Evolutionary conservation across 2,329 filamentous ascomycete genomes (phyloP), one percentile per base, ranked within the genome.

Genomic region (Penicillium sclerotigenum): DNA sequence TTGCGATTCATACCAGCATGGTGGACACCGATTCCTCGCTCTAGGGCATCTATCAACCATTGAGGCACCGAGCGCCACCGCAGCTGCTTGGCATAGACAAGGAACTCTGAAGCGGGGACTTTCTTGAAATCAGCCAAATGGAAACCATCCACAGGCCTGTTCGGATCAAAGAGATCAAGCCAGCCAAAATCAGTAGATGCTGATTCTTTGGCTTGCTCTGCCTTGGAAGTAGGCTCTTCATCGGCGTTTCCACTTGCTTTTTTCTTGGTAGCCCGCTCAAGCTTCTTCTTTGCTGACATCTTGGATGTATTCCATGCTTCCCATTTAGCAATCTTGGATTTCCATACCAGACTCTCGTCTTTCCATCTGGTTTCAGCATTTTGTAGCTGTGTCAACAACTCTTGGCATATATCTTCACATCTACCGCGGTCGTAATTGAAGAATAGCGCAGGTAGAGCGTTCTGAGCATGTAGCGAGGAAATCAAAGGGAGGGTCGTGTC

Each of bases 1-100:
- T 84, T 83, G 47, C 87, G 80, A 67, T 91, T 92, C 85, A 92
- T 85, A 73, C 89, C 89, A 18, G 88, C 83, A 67, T 93, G 90
- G 73, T 93, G 89, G 7, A 92, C 83, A 31, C 87, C 90, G 18
- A 93, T 78, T 20, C 90, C 89, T 53, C 89, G 79, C 56, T 77
- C 77, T 1, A 93, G 76, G 2, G 84, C 84, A 10, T 81, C 74
- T 20, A 90, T 78, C 9, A 91, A 69, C 57, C 59, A 60, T 16
- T 59, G 16, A 11, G 55, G 46, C 20, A 87, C 75, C 14, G 77
- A 73, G 47, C 81, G 81, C 43, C 73, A 71, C n/a, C 75, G 71
- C 5, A 90, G 73, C 28, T 82, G 75, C 16, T 73, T 64, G 16
- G 85, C 73, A 57, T 83, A 80, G 2, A 76, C 74, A 4, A 83